Evolutionary conservation across 2,329 filamentous ascomycete genomes (phyloP), one percentile per base, ranked within the genome.

Genomic region (Aspergillus caelatus): DNA sequence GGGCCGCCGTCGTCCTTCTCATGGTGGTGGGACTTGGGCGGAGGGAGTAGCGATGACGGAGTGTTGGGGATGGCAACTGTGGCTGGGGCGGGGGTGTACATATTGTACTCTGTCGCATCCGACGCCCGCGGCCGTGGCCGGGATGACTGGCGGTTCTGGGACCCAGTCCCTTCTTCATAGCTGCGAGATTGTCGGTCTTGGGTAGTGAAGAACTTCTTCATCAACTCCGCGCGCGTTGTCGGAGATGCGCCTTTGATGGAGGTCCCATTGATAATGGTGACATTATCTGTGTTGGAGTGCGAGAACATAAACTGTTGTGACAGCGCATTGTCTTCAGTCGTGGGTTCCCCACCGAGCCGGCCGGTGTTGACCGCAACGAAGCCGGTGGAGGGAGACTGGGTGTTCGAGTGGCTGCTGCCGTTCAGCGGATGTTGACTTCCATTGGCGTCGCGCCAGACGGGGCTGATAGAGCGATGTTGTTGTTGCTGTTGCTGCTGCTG

Each of bases 121-220:
- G 76, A 76, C 28, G 60, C 72, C 32, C 76, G 72, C 32, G 75
- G 68, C 56, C 74, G 70, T 39, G 76, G 70, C 34, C 73, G 71
- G 21, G 76, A 72, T 26, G 70, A 65, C 41, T 73, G 70, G 26
- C 74, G 71, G 32, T 71, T 71, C 32, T 62, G 61, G 11, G 75
- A 69, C 16, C 67, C 66, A 26, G 71, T 46, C 9, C 66, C 55
- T 46, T 75, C 75, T 23, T 78, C 76, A 46, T 72, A 73, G 62
- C 79, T 77, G 30, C 82, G 79, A 28, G 76, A 74, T 50, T 79
- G 77, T n/a, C 83, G 84, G 60, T 89, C 86, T 57, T 82, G 84
- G 11, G 86, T 80, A 0, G 86, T 87, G 68, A 87, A 85, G 67
- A 89, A 89, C 67, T 88, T 88, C 68, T 84, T 85, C 73, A 89